Percentiles rank a stretch among this genome's conserved stretches.
These are phyloP conservation scores for Melastoma candidum DNA, from an alignment of 441 rosid genomes.

Conservation along the genomic window DNA sequence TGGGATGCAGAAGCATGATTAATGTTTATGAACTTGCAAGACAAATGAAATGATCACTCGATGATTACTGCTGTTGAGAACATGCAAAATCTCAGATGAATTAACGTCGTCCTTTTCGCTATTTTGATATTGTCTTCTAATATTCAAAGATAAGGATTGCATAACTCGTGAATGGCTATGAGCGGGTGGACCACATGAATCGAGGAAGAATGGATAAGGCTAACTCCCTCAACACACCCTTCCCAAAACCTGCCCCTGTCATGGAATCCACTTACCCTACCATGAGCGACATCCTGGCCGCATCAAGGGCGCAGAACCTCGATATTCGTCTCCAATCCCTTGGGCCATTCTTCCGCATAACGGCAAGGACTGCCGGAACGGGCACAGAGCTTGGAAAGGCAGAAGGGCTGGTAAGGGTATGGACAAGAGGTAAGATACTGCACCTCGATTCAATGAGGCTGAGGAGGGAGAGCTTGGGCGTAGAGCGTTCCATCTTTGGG, in stretches of 20 bases:
- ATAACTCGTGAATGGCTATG: too few species aligned
- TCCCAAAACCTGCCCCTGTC: slow-evolving; percentile 49
- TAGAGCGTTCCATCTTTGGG: slow-evolving; percentile 77
- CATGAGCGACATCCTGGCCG: slow-evolving; percentile 56
- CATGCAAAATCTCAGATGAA: too few species aligned
- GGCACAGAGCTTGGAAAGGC: slow-evolving; percentile 64
- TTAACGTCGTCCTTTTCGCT: too few species aligned
- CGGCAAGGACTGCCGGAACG: slow-evolving; percentile 50
- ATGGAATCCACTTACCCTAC: slow-evolving; percentile 29
- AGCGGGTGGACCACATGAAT: too few species aligned
- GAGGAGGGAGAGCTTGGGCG: slow-evolving; percentile 55
- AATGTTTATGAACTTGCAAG: too few species aligned
- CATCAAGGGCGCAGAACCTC: slow-evolving; percentile 64
- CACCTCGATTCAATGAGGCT: slow-evolving; percentile 71
- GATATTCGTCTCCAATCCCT: slow-evolving; percentile 55
- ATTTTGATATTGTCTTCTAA: too few species aligned
- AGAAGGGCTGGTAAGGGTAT: slow-evolving; percentile 65
- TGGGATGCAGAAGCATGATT: too few species aligned
- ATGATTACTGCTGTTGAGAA: too few species aligned
- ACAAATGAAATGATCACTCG: too few species aligned
- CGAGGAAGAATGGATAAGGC: slow-evolving; percentile 8
- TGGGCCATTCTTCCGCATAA: slow-evolving; percentile 80
- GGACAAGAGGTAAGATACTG: slow-evolving; percentile 68
- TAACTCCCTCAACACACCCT: neutral
- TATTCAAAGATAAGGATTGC: too few species aligned